Evolutionary conservation across 2,329 filamentous ascomycete genomes (phyloP), one percentile per base, ranked within the genome.

Genomic region (Talaromyces sp.): DNA sequence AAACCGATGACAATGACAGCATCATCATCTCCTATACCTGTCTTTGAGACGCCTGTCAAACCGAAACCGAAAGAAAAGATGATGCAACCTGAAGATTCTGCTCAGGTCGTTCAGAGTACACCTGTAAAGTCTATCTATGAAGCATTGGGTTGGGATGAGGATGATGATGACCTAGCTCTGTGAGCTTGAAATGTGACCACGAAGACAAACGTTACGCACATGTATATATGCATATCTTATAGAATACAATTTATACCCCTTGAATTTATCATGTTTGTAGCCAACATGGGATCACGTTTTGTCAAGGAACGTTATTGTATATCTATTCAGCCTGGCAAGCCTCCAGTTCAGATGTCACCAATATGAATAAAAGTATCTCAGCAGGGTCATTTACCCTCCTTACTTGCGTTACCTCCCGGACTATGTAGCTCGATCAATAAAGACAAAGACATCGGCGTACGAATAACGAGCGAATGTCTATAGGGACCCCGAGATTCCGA

Each of bases 1-100:
- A 47, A 43, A 6, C 22, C 47, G 25, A 17, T 15, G 22, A 19
- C 31, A n/a, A 45, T 35, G 54, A 45, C 56, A n/a, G 45, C 63
- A 35, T 62, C 60, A 8, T 69, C 67, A 8, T 39, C 52, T 17
- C 70, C 69, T 22, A 65, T 65, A 3, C 67, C 67, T 39, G 70
- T 74, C 43, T 66, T 74, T 17, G 71, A 71, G n/a, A 76, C 75
- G 2, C 76, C 77, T 1, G 68, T 75, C 33, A 78, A 77, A 68
- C 68, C 67, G 65, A 67, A 73, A 45, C 74, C 75, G 2, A 71
- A 37, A 56, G n/a, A 22, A 13, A 56, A 37, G 11, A 33, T 73
- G 25, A 43, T 22, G 11, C 37, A 31, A 57, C 31, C 45, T 19
- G 35, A 45, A 15, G 39, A 59, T 45, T 27, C 39, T 39, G 11